Conservation (phyloP, 345 rosid genomes). For the Cardiospermum halicacabum region DNA sequence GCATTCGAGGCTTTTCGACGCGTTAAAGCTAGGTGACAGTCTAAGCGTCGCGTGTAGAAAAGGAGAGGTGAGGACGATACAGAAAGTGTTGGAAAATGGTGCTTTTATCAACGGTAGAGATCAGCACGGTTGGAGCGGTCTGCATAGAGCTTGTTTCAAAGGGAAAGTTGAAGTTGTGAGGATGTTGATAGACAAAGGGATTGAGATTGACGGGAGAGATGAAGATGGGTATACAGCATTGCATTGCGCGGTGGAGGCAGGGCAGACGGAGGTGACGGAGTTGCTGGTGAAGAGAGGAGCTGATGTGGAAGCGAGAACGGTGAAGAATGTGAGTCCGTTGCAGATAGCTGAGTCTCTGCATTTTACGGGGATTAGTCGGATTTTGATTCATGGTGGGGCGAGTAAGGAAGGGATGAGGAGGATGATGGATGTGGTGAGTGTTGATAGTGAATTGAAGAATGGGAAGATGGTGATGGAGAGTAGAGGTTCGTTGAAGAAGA, state of each 20-base stretch:
- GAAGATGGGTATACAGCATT: constrained; percentile 66
- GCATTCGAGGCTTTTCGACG: constrained; percentile 39
- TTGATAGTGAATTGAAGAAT: constrained; percentile 13
- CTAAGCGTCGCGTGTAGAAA: constrained; percentile 45
- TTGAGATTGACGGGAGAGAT: constrained; percentile 47
- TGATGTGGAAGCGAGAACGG: constrained; percentile 48
- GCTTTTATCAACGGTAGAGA: constrained; percentile 46
- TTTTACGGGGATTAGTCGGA: constrained; percentile 48
- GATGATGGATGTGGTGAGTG: neutral
- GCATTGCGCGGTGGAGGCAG: constrained; percentile 59
- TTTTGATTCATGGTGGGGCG: constrained; percentile 42
- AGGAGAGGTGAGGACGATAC: constrained; percentile 40
- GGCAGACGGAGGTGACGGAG: constrained; percentile 47
- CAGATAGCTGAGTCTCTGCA: constrained; percentile 58
- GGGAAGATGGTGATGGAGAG: constrained; percentile 14
- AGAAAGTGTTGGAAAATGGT: constrained; percentile 40
- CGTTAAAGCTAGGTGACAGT: constrained; percentile 47
- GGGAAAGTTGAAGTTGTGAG: constrained; percentile 38
- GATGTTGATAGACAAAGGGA: constrained; percentile 44
- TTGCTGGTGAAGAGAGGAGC: constrained; percentile 53
- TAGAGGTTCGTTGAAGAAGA: constrained; percentile 27
- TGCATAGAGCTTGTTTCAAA: constrained; percentile 59
- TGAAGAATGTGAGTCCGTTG: constrained; percentile 35
- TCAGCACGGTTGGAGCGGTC: constrained; percentile 64
- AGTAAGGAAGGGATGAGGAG: constrained; percentile 22